Conservation (phyloP, 257 asterid species). For the Primulina huaijiensis region DNA sequence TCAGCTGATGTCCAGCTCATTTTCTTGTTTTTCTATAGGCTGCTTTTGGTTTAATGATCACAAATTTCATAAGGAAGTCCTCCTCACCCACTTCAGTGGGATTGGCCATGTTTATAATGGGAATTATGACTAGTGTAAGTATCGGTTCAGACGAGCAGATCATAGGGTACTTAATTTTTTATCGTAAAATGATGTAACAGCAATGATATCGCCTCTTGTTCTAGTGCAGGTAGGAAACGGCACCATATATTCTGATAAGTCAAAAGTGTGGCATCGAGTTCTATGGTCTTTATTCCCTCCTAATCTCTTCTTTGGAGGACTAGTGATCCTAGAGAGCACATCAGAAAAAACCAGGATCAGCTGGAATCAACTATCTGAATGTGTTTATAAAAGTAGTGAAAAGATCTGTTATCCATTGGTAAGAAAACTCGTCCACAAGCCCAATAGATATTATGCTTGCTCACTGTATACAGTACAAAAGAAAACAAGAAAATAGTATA, state of each 20-base stretch:
- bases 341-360: constrained; percentile 13
- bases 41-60: constrained; percentile 36
- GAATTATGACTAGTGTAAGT: no score
- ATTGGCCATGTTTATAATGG: no score
- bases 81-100: constrained; percentile 37
- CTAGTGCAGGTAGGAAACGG: not conserved
- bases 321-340: not conserved
- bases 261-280: constrained; percentile 9
- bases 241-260: not conserved
- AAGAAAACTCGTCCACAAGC: not conserved
- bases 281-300: constrained; percentile 45
- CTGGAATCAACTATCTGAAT: constrained; percentile 24
- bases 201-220: constrained; percentile 18
- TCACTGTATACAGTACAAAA: no score
- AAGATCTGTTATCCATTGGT: not conserved
- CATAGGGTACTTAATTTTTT: no score
- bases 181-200: no score
- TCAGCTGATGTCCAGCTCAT: no score
- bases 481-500: no score
- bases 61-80: constrained; percentile 34
- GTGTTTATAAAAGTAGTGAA: not conserved
- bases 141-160: no score
- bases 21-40: constrained; percentile 22
- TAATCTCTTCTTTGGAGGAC: constrained; percentile 33
- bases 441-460: no score